phyloP scores from a whole-genome alignment of 148 eudicot species.

The Cornus suecica region DNA sequence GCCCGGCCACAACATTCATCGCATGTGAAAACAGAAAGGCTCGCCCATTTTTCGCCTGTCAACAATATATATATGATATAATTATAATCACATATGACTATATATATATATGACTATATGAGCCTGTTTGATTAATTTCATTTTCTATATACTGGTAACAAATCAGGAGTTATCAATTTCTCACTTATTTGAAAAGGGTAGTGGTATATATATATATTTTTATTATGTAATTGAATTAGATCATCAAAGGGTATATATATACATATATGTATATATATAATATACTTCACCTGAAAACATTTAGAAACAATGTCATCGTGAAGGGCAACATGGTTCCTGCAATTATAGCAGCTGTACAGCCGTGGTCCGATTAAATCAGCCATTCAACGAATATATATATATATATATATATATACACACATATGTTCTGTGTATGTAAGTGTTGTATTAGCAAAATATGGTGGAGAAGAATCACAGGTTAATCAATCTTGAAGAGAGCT shows the following conservation, averaged over 20 bases:
- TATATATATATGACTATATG: no score
- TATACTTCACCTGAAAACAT: conserved; percentile 58
- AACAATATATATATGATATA: not conserved
- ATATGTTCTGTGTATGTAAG: no score
- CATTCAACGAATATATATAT: conserved; percentile 24
- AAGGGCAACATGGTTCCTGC: conserved; percentile 53
- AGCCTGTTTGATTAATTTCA: no score
- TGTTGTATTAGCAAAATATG: no score
- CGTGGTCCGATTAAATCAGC: conserved; percentile 47
- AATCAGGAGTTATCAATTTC: not conserved
- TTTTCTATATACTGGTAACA: no score
- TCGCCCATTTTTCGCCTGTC: conserved; percentile 53
- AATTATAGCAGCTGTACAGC: conserved; percentile 58
- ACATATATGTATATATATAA: no score
- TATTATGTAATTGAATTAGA: not conserved
- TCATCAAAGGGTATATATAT: not conserved
- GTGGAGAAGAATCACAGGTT: not conserved
- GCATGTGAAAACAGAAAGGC: conserved; percentile 70
- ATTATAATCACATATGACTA: no score
- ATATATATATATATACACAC: no score
- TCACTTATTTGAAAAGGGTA: not conserved
- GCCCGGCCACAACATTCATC: conserved; percentile 51
- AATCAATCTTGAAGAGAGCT: not conserved
- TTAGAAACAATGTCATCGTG: conserved; percentile 65
- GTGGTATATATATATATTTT: not conserved